Evolutionary conservation across 345 rosid species (phyloP), one percentile per base, ranked within the genome.

Genomic region (Linum lewisii): DNA sequence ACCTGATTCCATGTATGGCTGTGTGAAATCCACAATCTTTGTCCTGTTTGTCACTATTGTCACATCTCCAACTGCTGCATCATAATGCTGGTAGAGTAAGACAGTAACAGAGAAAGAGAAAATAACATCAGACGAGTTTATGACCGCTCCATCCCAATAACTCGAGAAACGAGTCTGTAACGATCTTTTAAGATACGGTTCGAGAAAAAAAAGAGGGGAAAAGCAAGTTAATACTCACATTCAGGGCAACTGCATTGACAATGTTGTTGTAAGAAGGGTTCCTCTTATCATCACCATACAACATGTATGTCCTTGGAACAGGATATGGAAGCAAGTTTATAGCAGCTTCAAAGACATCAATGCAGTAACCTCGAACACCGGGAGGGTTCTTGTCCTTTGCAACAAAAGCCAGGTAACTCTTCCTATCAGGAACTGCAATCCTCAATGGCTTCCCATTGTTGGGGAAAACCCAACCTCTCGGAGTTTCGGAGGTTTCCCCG

Each of bases 381-480:
- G 72, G 93, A 1, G 95, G 82, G 53, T 69, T 65, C 9, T 63
- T 73, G 59, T 88, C 98, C 71, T 72, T 79, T 6, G 75, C 59
- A 54, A 67, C 83, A 71, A 77, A 82, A 66, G 86, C 77, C 63
- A 68, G 67, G 63, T 71, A 92, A 75, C 78, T 72, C 57, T 78
- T 80, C 24, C 98, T 83, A 74, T 88, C 56, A 22, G 98, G 98
- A 63, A 92, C 96, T 0, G 76, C 88, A 52, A 88, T 88, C 23
- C 75, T 73, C 24, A 92, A 78, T 8, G 93, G 87, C 70, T 73
- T 69, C 63, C 95, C 97, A 57, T 92, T 88, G 74, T 86, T 72
- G 7, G 97, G 88, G 74, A 92, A 88, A 16, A 86, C 93, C 97
- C 98, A 88, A 54, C 98, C 98, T 56, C 79, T 82, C 11, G 97